Conservation (phyloP, 345 rosid species). For the Sisymbrium irio region DNA sequence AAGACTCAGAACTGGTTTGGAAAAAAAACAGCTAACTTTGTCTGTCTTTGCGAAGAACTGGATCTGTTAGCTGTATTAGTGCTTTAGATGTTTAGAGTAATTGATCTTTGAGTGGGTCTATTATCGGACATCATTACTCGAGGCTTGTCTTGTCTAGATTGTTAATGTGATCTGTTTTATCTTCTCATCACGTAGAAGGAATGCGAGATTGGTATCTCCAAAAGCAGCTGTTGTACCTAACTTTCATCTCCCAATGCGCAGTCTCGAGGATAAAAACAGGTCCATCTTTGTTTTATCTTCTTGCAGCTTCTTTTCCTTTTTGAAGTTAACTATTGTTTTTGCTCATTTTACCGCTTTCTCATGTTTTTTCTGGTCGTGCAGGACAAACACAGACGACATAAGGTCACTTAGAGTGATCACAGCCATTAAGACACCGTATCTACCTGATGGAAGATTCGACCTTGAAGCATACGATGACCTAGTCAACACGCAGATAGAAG, state of each 20-base stretch:
- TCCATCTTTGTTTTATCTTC: background rate
- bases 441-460: slow-evolving; percentile 91
- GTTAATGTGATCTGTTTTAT: background rate
- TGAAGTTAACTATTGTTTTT: background rate
- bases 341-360: background rate
- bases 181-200: slow-evolving; percentile 40
- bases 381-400: slow-evolving; percentile 74
- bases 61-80: background rate
- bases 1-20: background rate
- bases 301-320: background rate
- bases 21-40: background rate
- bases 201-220: slow-evolving; percentile 50
- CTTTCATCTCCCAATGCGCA: slow-evolving; percentile 78
- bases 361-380: slow-evolving; percentile 30
- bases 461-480: slow-evolving; percentile 81
- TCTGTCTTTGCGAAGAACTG: background rate
- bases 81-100: background rate
- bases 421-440: slow-evolving; percentile 90
- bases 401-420: slow-evolving; percentile 71
- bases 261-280: slow-evolving; percentile 73
- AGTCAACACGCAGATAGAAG: slow-evolving; percentile 62
- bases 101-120: background rate
- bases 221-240: slow-evolving; percentile 63
- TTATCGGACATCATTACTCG: background rate
- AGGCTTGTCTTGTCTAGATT: background rate